Percentiles rank a stretch among this genome's conserved stretches.
Evolutionary conservation across 129 eudicot genomes (phyloP).

Genomic region (Artemisia argyi): DNA sequence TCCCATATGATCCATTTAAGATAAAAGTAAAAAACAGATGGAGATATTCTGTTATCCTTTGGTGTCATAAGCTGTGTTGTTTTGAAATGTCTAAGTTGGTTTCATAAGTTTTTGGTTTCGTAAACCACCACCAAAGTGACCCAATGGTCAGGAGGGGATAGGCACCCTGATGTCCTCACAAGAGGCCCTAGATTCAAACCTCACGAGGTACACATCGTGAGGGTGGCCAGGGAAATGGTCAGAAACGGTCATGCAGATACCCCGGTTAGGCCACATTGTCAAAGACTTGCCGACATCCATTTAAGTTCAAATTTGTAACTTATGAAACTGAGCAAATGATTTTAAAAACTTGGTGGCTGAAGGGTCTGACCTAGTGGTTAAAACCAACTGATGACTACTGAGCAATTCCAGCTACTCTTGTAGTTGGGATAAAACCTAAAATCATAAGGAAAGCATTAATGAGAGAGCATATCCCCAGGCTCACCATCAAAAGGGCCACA

Average conservation of each 20-base stretch:
- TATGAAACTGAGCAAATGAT: conserved; percentile 1
- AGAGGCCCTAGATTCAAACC: too few species aligned
- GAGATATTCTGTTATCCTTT: neutral
- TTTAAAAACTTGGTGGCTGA: conserved; percentile 9
- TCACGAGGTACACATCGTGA: too few species aligned
- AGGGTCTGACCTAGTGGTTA: conserved; percentile 24
- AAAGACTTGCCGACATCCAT: too few species aligned
- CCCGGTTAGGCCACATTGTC: too few species aligned
- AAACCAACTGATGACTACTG: conserved; percentile 28
- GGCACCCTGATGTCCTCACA: too few species aligned
- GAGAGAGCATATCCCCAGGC: conserved; percentile 23
- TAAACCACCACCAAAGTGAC: too few species aligned
- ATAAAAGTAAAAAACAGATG: neutral
- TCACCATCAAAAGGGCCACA: conserved; percentile 25
- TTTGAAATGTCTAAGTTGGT: neutral
- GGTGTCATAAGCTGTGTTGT: neutral
- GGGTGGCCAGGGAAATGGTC: too few species aligned
- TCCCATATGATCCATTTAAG: neutral
- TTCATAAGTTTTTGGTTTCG: too few species aligned
- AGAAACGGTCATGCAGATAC: too few species aligned
- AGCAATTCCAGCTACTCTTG: conserved; percentile 21
- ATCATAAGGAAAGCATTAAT: conserved; percentile 30
- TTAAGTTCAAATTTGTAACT: neutral
- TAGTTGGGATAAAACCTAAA: conserved; percentile 32
- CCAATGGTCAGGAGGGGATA: too few species aligned